Evolutionary conservation across 176 grass and related monocot species (phyloP), one percentile per base, ranked within the genome.

Genomic region (Saccharum officinarum): DNA sequence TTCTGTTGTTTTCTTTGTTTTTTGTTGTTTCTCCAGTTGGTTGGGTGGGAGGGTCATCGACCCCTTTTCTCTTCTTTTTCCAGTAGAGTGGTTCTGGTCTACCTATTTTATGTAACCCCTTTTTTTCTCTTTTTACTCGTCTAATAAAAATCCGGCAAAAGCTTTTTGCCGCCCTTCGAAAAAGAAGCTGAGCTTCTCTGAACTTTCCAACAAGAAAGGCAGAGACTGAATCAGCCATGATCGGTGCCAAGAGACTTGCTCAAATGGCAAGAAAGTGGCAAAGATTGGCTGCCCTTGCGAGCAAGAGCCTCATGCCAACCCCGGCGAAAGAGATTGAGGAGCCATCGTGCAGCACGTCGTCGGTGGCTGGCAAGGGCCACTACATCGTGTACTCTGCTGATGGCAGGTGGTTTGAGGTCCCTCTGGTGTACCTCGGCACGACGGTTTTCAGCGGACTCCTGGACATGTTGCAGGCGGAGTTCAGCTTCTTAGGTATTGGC

Each of bases 241-340:
- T 93, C 71, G 89, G 46, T 83, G n/a, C 86, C 31, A 94, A 84
- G 79, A 92, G 69, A 63, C 70, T 92, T 17, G 60, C 78, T 71
- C 80, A 88, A 30, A 39, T 88, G 52, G 73, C 73, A 13, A 87
- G 77, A 16, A 95, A 86, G 45, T 95, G 88, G 93, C 87, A 83
- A 6, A 86, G 75, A 33, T 69, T 90, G 44, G 75, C 85, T 0
- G 63, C 65, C 3, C 15, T 90, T 3, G 74, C 85, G 9, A 88
- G 82, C 81, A 92, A 68, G 86, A 86, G 79, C 28, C 37, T 87
- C 50, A 77, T 8, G 12, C 14, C 64, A 8, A 18, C 61, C 5
- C 7, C 15, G 17, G 14, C 14, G 14, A 49, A 49, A 49, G 46
- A 16, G 14, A 49, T 14, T 2, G 47, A 50, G 47, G 47, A 5